phyloP scores from a whole-genome alignment of 805 yeast genomes.

The Vanderwaltozyma yarrowii region DNA sequence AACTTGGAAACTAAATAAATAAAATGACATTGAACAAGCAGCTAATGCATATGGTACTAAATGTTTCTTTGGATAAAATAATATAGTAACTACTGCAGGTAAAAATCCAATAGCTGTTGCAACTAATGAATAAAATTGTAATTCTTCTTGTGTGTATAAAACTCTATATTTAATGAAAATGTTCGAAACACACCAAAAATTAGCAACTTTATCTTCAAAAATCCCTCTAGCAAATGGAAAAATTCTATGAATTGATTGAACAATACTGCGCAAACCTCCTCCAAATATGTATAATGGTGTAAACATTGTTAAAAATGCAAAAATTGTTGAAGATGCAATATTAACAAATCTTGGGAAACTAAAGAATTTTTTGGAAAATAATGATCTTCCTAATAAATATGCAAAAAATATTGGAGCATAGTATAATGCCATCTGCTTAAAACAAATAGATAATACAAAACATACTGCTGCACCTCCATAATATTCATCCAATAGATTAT shows the following conservation, averaged over 20 bases:
- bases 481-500: conserved; percentile 53
- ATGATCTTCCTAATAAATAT: conserved; percentile 52
- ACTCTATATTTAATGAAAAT: conserved; percentile 59
- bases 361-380: conserved; percentile 31
- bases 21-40: conserved; percentile 80
- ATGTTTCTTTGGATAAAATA: conserved; percentile 41
- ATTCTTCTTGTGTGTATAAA: conserved; percentile 42
- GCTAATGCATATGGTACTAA: conserved; percentile 65
- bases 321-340: conserved; percentile 54
- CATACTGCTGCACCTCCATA: conserved; percentile 60
- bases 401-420: conserved; percentile 85
- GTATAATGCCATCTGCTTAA: conserved; percentile 93
- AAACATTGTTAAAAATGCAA: conserved; percentile 41
- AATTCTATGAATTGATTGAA: conserved; percentile 56
- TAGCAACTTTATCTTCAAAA: conserved; percentile 95
- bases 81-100: conserved; percentile 45
- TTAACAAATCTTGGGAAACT: conserved; percentile 48
- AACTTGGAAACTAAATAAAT: conserved; percentile 85
- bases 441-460: conserved; percentile 68
- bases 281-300: conserved; percentile 50
- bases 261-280: conserved; percentile 28
- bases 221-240: conserved; percentile 91
- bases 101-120: conserved; percentile 43
- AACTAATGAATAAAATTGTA: conserved; percentile 48
- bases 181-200: conserved; percentile 95